Base-by-base conservation (phyloP, 768 basidiomycete species). In the Suillus weaverae region DNA sequence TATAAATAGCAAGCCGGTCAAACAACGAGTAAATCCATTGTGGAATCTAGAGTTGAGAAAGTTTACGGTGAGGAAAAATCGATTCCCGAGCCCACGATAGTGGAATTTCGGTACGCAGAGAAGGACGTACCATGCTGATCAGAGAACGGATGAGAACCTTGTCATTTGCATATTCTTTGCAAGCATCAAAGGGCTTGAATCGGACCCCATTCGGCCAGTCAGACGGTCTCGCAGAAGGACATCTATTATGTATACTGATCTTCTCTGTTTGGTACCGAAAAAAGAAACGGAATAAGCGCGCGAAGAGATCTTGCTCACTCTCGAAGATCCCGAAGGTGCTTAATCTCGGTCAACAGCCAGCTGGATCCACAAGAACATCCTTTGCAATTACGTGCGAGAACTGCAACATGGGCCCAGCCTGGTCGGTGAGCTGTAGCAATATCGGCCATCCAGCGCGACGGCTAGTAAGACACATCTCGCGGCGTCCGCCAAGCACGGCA, bases 1-100 rank as follows among this genome's bases (percentile, higher is more conserved):
- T 63, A 63, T 63, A 55, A 63, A 56, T 63, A 63, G 53, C 9
- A 14, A 4, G 6, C n/a, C 20, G 61, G 36, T 59, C 36, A 33
- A 43, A 43, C 41, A 18, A 43, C 18, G 41, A 18, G 41, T 43
- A 43, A 43, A 43, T 18, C 6, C 41, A 43, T 18, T 43, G 16
- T 43, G 18, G 16, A 43, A 43, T 18, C 41, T 39, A 39, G 39
- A 39, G 39, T 39, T 39, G 39, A 39, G 13, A 26, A 26, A 18
- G 41, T 18, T 43, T 18, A 43, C 41, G 41, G 39, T 16, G 14
- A 38, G 39, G 39, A 14, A 39, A 39, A 39, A 14, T 39, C 39
- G 16, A 43, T 43, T 43, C 18, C 41, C 18, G 16, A 43, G 41
- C 41, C 16, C 53, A 53, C 51, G 51, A 53, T 53, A 32, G 51